Base-by-base conservation (phyloP, 208 protist species). In the Crithidia fasciculata region DNA sequence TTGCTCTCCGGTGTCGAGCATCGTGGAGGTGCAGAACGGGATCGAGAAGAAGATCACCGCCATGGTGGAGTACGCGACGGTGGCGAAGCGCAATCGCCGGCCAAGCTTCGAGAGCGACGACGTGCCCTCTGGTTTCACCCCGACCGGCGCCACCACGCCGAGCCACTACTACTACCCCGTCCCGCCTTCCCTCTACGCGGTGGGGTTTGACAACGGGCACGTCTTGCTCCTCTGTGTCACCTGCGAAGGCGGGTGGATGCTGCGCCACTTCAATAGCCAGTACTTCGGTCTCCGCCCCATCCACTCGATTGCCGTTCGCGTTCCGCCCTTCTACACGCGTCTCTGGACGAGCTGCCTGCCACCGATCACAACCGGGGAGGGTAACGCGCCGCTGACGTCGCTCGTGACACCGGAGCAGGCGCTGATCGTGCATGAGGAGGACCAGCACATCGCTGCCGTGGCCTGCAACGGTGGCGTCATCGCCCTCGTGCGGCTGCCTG, bases 161-260 rank as follows among this genome's bases (percentile, higher is more conserved):
- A 54, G 65, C 9, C 72, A 81, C 55, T 71, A 69, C 69, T 86
- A 84, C 78, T 81, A 81, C 70, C 28, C 70, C 3, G 68, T 88
- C 5, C 64, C 72, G 10, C 82, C 88, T 9, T 94, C 91, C 28
- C 63, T 92, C n/a, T 94, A 92, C 81, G 89, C 88, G 1, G 84
- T 84, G 4, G 87, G 87, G 50, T 96, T 96, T 71, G 89, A 93
- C 49, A 85, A 88, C 61, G 91, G 91, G 4, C 82, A 94, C 16
- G 60, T 94, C 19, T 70, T 96, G 71, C 69, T 96, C 40, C 16
- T 94, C 54, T 83, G 74, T 52, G 77, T 93, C 44, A 93, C 82
- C 37, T 65, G 71, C 45, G 74, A 88, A 39, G 82, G 84, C n/a
- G 87, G 76, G 19, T 92, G 84, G 77, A 72, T 94, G 74, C 79